Evolutionary conservation across 1,284 basidiomycete genomes (phyloP).

Genomic region (Trichosporon coremiiforme): DNA sequence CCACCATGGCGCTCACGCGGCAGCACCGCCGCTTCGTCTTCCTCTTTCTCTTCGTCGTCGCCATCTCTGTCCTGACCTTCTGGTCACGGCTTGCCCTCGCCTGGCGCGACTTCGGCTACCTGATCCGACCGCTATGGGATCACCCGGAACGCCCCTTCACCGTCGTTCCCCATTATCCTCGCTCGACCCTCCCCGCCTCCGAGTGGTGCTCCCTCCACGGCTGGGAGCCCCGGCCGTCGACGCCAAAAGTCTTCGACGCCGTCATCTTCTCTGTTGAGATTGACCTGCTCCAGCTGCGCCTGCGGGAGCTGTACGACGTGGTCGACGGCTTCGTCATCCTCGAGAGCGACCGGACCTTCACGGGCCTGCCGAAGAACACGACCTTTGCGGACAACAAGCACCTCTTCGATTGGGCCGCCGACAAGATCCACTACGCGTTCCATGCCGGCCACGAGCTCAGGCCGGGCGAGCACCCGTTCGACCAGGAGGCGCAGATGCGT

Average conservation of each 20-base stretch:
- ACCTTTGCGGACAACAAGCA: constrained; percentile 56
- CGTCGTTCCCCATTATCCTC: constrained; percentile 34
- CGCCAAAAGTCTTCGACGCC: constrained; percentile 58
- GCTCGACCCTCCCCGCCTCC: background rate
- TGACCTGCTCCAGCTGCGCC: constrained; percentile 68
- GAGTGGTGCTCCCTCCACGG: constrained; percentile 37
- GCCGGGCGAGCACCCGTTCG: background rate
- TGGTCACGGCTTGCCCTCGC: background rate
- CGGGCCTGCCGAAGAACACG: constrained; percentile 64
- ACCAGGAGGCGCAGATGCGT: background rate
- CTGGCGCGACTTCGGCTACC: constrained; percentile 41
- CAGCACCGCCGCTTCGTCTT: background rate
- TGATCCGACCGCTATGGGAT: constrained; percentile 45
- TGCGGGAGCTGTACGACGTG: constrained; percentile 66
- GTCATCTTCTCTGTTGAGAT: constrained; percentile 67
- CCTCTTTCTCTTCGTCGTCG: constrained; percentile 13
- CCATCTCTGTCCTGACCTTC: background rate
- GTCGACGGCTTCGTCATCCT: constrained; percentile 71
- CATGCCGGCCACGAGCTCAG: constrained; percentile 25
- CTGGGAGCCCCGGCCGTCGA: constrained; percentile 26
- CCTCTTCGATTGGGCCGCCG: constrained; percentile 37
- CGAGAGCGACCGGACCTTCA: constrained; percentile 67
- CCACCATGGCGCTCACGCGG: background rate
- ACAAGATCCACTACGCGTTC: constrained; percentile 44
- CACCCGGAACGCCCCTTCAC: constrained; percentile 27